A percentile compares a stretch with the other conserved stretches of the same genome.
phyloP scores from a whole-genome alignment of 139 green algal species.

The Dunaliella primolecta region DNA sequence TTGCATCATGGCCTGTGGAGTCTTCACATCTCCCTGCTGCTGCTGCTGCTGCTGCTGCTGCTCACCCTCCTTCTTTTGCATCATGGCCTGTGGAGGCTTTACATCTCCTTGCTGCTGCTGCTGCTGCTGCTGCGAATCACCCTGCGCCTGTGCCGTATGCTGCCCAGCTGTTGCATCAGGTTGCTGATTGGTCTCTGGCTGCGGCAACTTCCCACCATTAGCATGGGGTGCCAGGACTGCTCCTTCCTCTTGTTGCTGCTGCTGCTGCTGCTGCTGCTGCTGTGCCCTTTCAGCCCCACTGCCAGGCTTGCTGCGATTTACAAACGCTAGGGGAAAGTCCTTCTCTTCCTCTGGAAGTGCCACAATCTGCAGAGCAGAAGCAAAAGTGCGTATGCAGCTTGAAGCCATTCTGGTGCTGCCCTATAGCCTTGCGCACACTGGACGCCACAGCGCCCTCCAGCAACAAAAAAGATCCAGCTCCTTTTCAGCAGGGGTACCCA shows the following conservation, averaged over 20 bases:
- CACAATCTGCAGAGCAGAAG: background rate
- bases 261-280: background rate
- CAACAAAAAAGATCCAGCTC: background rate
- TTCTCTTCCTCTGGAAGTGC: background rate
- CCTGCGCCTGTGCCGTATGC: background rate
- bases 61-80: background rate
- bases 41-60: background rate
- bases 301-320: background rate
- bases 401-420: background rate
- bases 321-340: background rate
- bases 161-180: too few species aligned
- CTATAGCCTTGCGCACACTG: background rate
- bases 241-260: background rate
- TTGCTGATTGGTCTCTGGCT: background rate
- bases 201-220: background rate
- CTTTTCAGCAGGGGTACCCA: background rate
- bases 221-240: background rate
- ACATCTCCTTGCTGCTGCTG: background rate
- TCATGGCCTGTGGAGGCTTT: background rate
- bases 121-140: constrained; percentile 5
- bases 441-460: background rate
- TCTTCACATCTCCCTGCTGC: background rate
- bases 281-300: background rate
- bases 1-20: background rate
- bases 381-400: background rate